Evolutionary conservation across 495 filamentous ascomycete genomes (phyloP).

Genomic region (Penicillium ucsense): DNA sequence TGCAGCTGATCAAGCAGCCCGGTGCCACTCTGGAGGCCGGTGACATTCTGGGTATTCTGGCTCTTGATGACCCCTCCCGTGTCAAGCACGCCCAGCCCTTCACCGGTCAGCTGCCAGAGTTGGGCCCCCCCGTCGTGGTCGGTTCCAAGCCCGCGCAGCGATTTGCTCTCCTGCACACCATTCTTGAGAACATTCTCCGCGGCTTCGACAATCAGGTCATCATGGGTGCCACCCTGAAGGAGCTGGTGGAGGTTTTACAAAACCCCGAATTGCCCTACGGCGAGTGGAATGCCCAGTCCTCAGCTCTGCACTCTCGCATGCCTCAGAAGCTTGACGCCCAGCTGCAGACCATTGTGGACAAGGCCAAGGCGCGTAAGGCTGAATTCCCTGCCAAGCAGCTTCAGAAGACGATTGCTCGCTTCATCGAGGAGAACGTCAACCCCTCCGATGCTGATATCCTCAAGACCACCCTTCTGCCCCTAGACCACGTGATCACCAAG

Average conservation of each 20-base stretch:
- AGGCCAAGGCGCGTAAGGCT: conserved; percentile 58
- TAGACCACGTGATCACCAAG: conserved; percentile 69
- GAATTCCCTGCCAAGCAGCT: conserved; percentile 94
- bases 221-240: conserved; percentile 81
- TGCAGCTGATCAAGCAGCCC: conserved; percentile 98
- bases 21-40: conserved; percentile 96
- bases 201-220: conserved; percentile 97
- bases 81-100: conserved; percentile 98
- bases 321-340: conserved; percentile 79
- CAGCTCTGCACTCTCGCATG: conserved; percentile 92
- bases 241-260: conserved; percentile 81
- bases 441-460: conserved; percentile 60
- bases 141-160: conserved; percentile 89
- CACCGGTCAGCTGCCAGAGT: conserved; percentile 78
- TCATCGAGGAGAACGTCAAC: conserved; percentile 78
- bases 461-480: conserved; percentile 63
- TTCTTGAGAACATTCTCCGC: conserved; percentile 79
- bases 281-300: conserved; percentile 91
- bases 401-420: conserved; percentile 70
- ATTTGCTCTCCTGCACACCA: conserved; percentile 65
- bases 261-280: conserved; percentile 88
- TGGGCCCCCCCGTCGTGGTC: conserved; percentile 75
- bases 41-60: conserved; percentile 96
- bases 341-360: conserved; percentile 76
- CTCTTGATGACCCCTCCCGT: conserved; percentile 88